Evolutionary conservation across 2,329 filamentous ascomycete species (phyloP), one percentile per base, ranked within the genome.

Genomic region (Trichoderma atroviride): DNA sequence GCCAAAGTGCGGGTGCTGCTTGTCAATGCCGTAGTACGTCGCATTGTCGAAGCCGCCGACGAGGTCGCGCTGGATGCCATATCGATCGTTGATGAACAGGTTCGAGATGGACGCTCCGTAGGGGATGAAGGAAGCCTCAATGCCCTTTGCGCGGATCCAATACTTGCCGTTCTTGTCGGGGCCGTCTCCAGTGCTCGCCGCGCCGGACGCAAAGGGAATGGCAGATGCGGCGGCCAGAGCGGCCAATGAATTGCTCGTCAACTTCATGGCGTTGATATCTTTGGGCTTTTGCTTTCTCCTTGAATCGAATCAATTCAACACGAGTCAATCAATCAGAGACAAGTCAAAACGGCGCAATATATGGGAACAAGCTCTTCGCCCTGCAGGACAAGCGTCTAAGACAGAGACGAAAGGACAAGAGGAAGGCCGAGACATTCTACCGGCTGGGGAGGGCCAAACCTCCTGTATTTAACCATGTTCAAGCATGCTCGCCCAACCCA

Each of bases 11-110:
- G 87, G 88, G 78, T 94, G 91, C 71, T 86, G 82, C 70, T 80
- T 80, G 78, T 92, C 90, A 60, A 88, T 78, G 70, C 79, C 80
- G 80, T 94, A 94, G 80, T 91, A 88, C 64, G 82, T 87, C 57
- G 91, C 91, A 76, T 93, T 93, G 81, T 94, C 92, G 74, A 89
- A 94, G 59, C 92, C 92, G 58, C 86, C 85, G 1, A 94, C 88
- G 61, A 94, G 82, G 76, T 94, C 92, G 70, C 91, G 86, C 76
- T 87, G 84, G 55, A 91, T 81, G 57, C 91, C 91, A 73, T 90
- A 84, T 74, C 87, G 87, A 78, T 93, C 91, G 47, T 87, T 85
- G 77, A 94, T 84, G 77, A 92, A 84, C 64, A 94, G 82, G 76
- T 93, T 91, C 69, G 90, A 86, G 74, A 94, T 86, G 70, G 89